phyloP scores from a whole-genome alignment of 495 filamentous ascomycete genomes.

The Corynascus novoguineensis region DNA sequence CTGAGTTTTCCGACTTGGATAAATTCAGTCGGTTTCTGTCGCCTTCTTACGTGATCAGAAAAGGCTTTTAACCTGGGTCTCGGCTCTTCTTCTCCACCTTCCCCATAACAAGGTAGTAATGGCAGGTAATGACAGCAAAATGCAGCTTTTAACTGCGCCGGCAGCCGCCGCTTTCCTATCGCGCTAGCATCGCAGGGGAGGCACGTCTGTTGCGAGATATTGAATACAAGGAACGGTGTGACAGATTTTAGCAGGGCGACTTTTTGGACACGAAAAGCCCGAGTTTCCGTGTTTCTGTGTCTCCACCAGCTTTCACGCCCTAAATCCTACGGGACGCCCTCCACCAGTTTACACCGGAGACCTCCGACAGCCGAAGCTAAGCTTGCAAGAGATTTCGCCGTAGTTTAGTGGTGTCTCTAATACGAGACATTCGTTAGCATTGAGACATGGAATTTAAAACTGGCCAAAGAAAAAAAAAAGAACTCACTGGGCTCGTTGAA shows the following conservation, averaged over 20 bases:
- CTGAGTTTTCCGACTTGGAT: background rate
- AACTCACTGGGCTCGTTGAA: too few species aligned
- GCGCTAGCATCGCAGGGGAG: too few species aligned
- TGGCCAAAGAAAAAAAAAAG: too few species aligned
- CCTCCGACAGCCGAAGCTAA: background rate
- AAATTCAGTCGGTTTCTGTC: background rate
- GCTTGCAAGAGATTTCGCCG: background rate
- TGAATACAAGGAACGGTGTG: background rate
- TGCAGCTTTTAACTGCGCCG: background rate
- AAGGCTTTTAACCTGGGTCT: background rate
- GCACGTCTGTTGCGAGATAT: background rate
- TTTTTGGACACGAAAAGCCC: background rate
- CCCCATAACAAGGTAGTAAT: background rate
- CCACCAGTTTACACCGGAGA: background rate
- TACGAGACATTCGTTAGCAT: too few species aligned
- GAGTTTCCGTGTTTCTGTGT: background rate
- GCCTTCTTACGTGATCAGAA: background rate
- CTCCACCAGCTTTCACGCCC: too few species aligned
- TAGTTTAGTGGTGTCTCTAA: background rate
- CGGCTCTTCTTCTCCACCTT: background rate
- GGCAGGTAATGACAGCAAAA: background rate
- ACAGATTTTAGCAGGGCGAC: background rate
- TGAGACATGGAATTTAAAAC: too few species aligned
- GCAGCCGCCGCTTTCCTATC: background rate
- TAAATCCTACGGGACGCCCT: too few species aligned